Percentiles rank a stretch among this genome's conserved stretches.
Conservation (phyloP, 2,329 filamentous ascomycete species). For the Sporothrix humicola region DNA sequence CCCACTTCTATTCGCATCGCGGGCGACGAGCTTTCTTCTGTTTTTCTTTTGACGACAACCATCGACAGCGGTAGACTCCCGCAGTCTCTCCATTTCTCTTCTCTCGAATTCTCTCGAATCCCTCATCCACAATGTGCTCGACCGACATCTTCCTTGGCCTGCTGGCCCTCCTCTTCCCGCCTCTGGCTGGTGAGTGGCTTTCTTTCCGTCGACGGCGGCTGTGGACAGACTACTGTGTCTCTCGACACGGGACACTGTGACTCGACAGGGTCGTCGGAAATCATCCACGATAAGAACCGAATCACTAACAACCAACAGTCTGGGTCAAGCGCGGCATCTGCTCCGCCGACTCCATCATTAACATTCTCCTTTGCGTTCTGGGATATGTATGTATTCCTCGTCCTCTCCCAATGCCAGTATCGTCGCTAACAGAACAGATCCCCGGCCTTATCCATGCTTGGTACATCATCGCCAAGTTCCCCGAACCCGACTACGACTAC, state of each 20-base stretch:
- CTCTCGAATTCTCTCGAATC: not conserved
- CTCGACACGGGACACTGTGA: too few relatives aligned
- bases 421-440: conserved; percentile 52
- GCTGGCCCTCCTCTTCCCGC: conserved; percentile 69
- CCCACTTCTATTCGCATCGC: not conserved
- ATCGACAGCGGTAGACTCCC: not conserved
- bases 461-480: conserved; percentile 95
- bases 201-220: not conserved
- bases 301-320: conserved; percentile 61
- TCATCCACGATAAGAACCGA: not conserved
- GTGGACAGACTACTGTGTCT: not conserved
- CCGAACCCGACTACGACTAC: conserved; percentile 75
- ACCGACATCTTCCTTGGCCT: conserved; percentile 68
- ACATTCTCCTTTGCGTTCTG: conserved; percentile 84
- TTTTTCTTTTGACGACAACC: not conserved
- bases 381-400: conserved; percentile 60
- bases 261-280: not conserved
- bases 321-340: conserved; percentile 98
- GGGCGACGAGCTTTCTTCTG: not conserved
- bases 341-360: conserved; percentile 90
- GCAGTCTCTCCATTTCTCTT: not conserved
- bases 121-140: conserved; percentile 57
- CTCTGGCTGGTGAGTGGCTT: conserved; percentile 62
- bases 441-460: conserved; percentile 93
- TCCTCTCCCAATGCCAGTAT: not conserved